phyloP scores from a whole-genome alignment of 2,329 filamentous ascomycete genomes.

The Gyromitra esculenta region DNA sequence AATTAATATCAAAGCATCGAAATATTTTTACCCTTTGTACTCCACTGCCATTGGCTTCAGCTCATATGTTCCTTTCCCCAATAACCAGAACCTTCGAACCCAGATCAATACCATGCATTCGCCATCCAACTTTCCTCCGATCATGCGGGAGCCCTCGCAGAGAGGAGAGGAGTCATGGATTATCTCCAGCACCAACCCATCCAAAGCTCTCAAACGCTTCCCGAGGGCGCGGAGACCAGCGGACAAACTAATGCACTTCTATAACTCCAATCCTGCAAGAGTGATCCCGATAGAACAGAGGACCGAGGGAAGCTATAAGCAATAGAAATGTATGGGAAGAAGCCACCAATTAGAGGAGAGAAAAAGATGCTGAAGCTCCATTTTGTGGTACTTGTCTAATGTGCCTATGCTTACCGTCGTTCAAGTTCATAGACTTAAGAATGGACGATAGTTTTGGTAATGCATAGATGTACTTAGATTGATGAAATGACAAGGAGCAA shows the following conservation, averaged over 20 bases:
- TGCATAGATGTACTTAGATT: slow-evolving; percentile 47
- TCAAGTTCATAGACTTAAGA: slow-evolving; percentile 42
- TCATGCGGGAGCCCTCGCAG: slow-evolving; percentile 38
- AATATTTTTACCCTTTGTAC: slow-evolving; percentile 46
- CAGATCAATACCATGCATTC: slow-evolving; percentile 24
- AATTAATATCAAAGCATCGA: slow-evolving; percentile 44
- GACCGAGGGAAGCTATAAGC: slow-evolving; percentile 45
- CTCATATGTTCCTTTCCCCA: slow-evolving; percentile 38
- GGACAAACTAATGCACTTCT: slow-evolving; percentile 19
- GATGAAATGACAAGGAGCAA: slow-evolving; percentile 44
- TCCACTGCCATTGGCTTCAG: slow-evolving; percentile 56
- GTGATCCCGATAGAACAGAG: slow-evolving; percentile 34
- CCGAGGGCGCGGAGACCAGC: slow-evolving; percentile 40
- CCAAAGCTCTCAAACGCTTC: slow-evolving; percentile 39
- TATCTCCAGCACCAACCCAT: slow-evolving; percentile 9
- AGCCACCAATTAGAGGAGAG: slow-evolving; percentile 23
- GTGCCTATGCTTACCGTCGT: slow-evolving; percentile 51
- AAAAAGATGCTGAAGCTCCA: slow-evolving; percentile 49
- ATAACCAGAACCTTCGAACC: slow-evolving; percentile 27
- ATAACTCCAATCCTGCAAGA: slow-evolving; percentile 39
- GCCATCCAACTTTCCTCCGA: slow-evolving; percentile 28
- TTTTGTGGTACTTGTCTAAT: slow-evolving; percentile 51
- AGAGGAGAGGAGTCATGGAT: slow-evolving; percentile 33
- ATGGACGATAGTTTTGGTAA: slow-evolving; percentile 44
- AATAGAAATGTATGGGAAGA: slow-evolving; percentile 19